Evolutionary conservation across 1,139 yeast species (phyloP).

Genomic region (Saccharomycopsis phalli): DNA sequence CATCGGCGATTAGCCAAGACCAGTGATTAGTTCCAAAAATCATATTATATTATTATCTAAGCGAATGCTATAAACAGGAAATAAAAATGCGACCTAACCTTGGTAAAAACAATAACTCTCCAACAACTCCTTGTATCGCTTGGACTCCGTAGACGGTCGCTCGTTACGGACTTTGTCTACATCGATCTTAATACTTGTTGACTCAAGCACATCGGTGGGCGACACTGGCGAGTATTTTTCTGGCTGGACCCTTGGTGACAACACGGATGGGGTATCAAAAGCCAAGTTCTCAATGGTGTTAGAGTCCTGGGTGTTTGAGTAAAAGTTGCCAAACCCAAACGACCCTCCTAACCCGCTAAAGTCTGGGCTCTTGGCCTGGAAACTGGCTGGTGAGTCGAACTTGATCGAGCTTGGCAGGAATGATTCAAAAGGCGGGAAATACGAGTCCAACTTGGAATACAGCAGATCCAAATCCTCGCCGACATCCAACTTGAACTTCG

Average conservation of each 20-base stretch:
- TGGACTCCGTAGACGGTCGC: slow-evolving; percentile 41
- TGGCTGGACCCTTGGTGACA: neutral
- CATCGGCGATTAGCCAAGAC: no score
- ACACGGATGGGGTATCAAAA: slow-evolving; percentile 15
- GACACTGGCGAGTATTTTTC: neutral
- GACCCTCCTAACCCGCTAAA: slow-evolving; percentile 6
- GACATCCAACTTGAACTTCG: neutral
- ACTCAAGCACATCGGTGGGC: neutral
- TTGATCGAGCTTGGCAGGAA: slow-evolving; percentile 9
- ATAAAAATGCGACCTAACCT: slow-evolving; percentile 18
- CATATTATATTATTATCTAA: no score
- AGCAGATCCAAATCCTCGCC: neutral
- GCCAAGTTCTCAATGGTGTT: slow-evolving; percentile 13
- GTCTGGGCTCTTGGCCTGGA: neutral
- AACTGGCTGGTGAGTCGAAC: slow-evolving; percentile 4
- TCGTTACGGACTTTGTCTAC: slow-evolving; percentile 14
- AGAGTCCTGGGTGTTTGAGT: slow-evolving; percentile 10
- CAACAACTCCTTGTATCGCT: slow-evolving; percentile 57
- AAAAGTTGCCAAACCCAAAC: slow-evolving; percentile 16
- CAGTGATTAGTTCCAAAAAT: no score
- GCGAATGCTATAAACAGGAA: neutral
- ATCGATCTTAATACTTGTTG: neutral
- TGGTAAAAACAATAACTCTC: slow-evolving; percentile 66
- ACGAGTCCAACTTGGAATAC: slow-evolving; percentile 6
- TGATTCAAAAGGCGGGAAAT: slow-evolving; percentile 10